Conservation (phyloP, 306 rosid genomes). For the Morella rubra region DNA sequence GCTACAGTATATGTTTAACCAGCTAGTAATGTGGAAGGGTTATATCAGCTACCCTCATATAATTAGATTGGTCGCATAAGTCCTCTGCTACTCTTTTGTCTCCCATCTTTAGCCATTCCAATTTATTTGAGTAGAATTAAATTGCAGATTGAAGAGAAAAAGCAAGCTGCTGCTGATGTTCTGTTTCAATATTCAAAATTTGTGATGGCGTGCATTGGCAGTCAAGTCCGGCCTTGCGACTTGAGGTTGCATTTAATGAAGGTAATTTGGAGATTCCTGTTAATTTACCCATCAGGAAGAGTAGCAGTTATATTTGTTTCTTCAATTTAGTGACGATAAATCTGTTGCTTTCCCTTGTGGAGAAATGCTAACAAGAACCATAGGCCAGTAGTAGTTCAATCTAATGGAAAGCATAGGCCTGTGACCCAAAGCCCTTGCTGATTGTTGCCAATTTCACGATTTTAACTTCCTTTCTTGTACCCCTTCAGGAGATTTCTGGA, state of each 20-base stretch:
- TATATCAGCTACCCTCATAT: neutral
- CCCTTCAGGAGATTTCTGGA: slow-evolving; percentile 80
- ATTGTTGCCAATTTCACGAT: slow-evolving; percentile 1
- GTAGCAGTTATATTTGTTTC: neutral
- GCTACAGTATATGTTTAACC: neutral
- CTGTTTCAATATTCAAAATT: slow-evolving; percentile 80
- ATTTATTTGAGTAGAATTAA: slow-evolving; percentile 11
- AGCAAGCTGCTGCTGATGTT: slow-evolving; percentile 89
- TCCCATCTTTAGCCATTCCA: slow-evolving; percentile 18
- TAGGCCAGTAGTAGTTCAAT: neutral
- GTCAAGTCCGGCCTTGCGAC: slow-evolving; percentile 71
- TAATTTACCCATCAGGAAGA: neutral
- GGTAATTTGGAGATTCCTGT: slow-evolving; percentile 42
- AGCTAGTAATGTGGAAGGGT: neutral
- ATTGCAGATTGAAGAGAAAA: slow-evolving; percentile 65
- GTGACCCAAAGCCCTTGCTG: slow-evolving; percentile 16
- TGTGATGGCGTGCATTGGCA: slow-evolving; percentile 78
- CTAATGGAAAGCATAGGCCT: neutral
- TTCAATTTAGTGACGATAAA: neutral
- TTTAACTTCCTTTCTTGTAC: slow-evolving; percentile 9
- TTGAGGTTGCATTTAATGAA: slow-evolving; percentile 92
- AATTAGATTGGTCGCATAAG: neutral
- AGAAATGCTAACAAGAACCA: neutral
- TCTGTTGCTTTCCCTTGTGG: neutral
- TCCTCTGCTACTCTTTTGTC: neutral